Base-by-base conservation (phyloP, 2,329 filamentous ascomycete species). In the Ophiostoma australiae region DNA sequence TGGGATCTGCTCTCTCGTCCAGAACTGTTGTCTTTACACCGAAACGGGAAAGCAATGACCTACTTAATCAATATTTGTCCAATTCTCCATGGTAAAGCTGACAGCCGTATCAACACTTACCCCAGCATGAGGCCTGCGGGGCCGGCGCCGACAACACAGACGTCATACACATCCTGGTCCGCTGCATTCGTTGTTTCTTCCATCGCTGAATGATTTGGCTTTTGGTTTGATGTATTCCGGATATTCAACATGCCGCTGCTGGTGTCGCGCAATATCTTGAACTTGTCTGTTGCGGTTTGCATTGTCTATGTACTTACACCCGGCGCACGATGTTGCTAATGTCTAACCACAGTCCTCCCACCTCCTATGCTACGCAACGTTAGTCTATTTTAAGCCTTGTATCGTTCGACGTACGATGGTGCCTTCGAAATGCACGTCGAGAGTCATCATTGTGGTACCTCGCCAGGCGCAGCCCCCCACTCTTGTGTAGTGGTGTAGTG, bases 31-130 rank as follows among this genome's bases (percentile, higher is more conserved):
- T 37, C 67, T 63, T 70, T 68, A 89, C 84, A 17, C 87, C 87
- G 75, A 85, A 88, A 2, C 87, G 84, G 20, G 84, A 82, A 13
- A 90, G 80, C 71, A 72, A 61, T 2, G 73, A 69, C 0, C 72
- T 73, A 23, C 33, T 13, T 1, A 5, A 58, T 69, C 17, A 66
- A 63, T 15, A 66, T 11, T 65, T 31, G 52, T 27, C 13, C 17
- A 6, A 3, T n/a, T 27, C 1, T 48, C 7, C 23, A 35, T 27
- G 41, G 31, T 39, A 3, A 39, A 20, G 8, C n/a, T 48, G 15
- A 8, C 17, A 48, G 17, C 6, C 17, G 6, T 48, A 48, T 27
- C 23, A 82, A 77, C 5, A 71, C 73, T 35, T 65, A 74, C 73
- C 61, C 70, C 2, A 82, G 77, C 81, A 84, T 83, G 41, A 83